Conservation (phyloP, 257 asterid species). For the Solanum arcanum region DNA sequence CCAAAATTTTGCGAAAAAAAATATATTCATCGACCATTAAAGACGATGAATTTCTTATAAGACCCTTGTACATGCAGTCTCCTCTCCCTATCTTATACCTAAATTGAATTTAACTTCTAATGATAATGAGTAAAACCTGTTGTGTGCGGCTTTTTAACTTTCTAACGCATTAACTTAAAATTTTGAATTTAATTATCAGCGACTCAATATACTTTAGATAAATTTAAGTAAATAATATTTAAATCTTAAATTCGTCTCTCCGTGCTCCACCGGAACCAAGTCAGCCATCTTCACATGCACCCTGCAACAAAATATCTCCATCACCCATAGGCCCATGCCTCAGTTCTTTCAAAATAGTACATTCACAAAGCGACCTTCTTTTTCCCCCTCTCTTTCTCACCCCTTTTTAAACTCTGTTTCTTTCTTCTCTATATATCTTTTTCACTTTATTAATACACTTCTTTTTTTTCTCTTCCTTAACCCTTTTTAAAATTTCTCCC, state of each 20-base stretch:
- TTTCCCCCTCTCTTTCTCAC: background rate
- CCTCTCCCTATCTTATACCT: background rate
- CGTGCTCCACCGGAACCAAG: background rate
- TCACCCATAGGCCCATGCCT: background rate
- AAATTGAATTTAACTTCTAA: background rate
- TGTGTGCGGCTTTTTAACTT: fast-evolving
- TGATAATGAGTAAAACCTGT: too few species aligned
- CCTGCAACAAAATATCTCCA: slow-evolving; percentile 10
- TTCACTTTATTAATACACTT: background rate
- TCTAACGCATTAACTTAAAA: background rate
- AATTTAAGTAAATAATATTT: background rate
- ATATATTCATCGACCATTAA: too few species aligned
- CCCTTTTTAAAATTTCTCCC: background rate
- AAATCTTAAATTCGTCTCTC: fast-evolving
- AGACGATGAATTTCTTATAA: background rate
- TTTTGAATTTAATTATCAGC: background rate
- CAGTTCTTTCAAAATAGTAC: background rate
- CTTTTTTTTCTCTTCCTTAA: background rate
- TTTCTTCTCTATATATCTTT: background rate
- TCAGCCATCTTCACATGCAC: slow-evolving; percentile 33
- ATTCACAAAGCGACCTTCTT: background rate
- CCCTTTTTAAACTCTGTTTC: background rate
- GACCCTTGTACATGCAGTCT: background rate
- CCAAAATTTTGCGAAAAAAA: too few species aligned
- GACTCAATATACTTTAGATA: fast-evolving